These are phyloP conservation scores for Euphorbia lathyris DNA, from an alignment of 345 rosid genomes.

Conservation along the genomic window DNA sequence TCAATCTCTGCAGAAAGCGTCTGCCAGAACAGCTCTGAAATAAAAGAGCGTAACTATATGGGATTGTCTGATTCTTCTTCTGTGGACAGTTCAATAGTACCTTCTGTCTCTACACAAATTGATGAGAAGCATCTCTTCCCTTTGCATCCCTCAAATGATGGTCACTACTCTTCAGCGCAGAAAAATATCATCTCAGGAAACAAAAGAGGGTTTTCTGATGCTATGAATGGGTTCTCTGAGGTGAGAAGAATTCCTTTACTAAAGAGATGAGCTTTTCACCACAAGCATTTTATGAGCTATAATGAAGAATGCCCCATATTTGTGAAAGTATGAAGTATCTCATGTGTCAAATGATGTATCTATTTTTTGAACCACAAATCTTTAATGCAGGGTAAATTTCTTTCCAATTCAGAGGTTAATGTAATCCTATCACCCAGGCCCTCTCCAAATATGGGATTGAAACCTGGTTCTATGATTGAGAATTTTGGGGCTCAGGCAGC, in stretches of 20 bases:
- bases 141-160: conserved; percentile 25
- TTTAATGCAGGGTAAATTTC: conserved; percentile 47
- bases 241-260: conserved; percentile 27
- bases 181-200: conserved; percentile 26
- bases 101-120: conserved; percentile 17
- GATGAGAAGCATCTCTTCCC: conserved; percentile 37
- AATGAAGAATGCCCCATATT: neutral
- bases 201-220: conserved; percentile 54
- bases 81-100: conserved; percentile 22
- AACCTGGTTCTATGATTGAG: conserved; percentile 45
- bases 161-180: conserved; percentile 18
- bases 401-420: conserved; percentile 26
- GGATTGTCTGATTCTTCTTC: conserved; percentile 35
- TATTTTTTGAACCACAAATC: conserved; percentile 16
- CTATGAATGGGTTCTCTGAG: conserved; percentile 54
- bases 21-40: conserved; percentile 22
- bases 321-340: no score
- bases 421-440: conserved; percentile 29
- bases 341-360: no score
- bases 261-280: conserved; percentile 3
- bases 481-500: conserved; percentile 43
- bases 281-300: neutral
- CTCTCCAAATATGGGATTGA: conserved; percentile 44
- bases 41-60: conserved; percentile 35
- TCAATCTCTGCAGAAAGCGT: conserved; percentile 26